Base-by-base conservation (phyloP, 305 asterid species). In the Plantago coronopus region DNA sequence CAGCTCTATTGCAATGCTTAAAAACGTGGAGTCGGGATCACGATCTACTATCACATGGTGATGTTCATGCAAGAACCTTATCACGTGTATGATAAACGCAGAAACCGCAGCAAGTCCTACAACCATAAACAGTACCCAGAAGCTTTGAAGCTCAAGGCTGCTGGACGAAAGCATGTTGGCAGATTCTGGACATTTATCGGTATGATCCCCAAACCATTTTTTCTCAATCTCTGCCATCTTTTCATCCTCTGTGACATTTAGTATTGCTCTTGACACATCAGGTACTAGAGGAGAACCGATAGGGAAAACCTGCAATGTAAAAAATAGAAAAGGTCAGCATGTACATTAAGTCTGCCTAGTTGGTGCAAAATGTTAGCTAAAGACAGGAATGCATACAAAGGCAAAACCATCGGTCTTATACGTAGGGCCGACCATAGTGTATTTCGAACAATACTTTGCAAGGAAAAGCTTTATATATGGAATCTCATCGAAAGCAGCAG, bases 401-500 rank as follows among this genome's bases (percentile, higher is more conserved):
- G 72, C 80, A 20, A 79, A 83, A 49, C 82, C 82, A 48, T 65
- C 75, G 12, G 84, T 72, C 72, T 72, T 77, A 27, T 75, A 78
- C 10, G 72, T 65, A 38, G 82, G 80, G 59, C 47, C 73, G 51
- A 79, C 62, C 70, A 67, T 75, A 21, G 80, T 75, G 64, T 79
- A 82, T 45, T 79, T 64, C 10, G 77, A 59, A 50, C 86, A 73
- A 37, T 77, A 55, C 18, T 62, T 63, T 16, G 75, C 70, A 3
- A 82, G 78, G 27, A 79, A 66, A 4, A 74, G 54, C 62, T 67
- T 72, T 38, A 80, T 53, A 20, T 76, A 80, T 4, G 87, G 87
- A 15, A 72, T 76, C 63, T 82, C 88, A 54, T 79, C 81, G 31
- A 86, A 79, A 34, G 78, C 88, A 25, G 88, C 95, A 17, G 73